phyloP scores from a whole-genome alignment of 1,139 yeast genomes.

The Yarrowia galli region DNA sequence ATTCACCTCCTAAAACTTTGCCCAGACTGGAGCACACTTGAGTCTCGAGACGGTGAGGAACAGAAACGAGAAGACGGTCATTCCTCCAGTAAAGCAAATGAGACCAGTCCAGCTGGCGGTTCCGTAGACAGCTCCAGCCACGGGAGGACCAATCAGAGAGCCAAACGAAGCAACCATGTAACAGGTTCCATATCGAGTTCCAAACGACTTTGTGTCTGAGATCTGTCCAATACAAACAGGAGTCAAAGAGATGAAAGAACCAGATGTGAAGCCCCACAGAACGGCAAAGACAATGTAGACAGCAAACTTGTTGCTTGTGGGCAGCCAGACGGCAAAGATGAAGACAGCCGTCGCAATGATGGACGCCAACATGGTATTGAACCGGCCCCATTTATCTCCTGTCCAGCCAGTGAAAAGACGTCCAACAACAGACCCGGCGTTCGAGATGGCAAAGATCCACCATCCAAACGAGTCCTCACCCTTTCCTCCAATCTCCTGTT shows the following conservation, averaged over 20 bases:
- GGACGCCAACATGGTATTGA: slow-evolving; percentile 60
- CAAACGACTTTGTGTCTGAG: slow-evolving; percentile 68
- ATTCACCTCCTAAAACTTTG: neutral
- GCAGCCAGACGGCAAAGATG: slow-evolving; percentile 59
- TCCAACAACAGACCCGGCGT: slow-evolving; percentile 67
- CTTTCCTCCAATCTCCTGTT: slow-evolving; percentile 58
- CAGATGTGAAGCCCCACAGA: slow-evolving; percentile 61
- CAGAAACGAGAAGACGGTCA: slow-evolving; percentile 17
- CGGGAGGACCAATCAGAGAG: slow-evolving; percentile 61
- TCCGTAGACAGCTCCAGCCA: slow-evolving; percentile 56
- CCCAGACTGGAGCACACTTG: slow-evolving; percentile 23
- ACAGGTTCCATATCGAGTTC: slow-evolving; percentile 72
- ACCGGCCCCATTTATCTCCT: slow-evolving; percentile 65
- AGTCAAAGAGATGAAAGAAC: slow-evolving; percentile 58
- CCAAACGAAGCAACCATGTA: slow-evolving; percentile 70
- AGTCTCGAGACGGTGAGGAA: slow-evolving; percentile 11
- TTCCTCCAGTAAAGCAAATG: slow-evolving; percentile 29
- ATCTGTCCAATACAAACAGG: slow-evolving; percentile 65
- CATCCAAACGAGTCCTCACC: slow-evolving; percentile 60
- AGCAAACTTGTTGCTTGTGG: slow-evolving; percentile 55
- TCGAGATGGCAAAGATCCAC: slow-evolving; percentile 58
- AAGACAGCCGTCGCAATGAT: slow-evolving; percentile 55
- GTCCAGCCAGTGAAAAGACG: slow-evolving; percentile 62
- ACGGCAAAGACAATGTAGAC: slow-evolving; percentile 59
- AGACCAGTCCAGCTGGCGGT: slow-evolving; percentile 31